A percentile compares a stretch with the other conserved stretches of the same genome.
These are phyloP conservation scores for Sindora glabra DNA, from an alignment of 306 rosid species.

Conservation along the genomic window DNA sequence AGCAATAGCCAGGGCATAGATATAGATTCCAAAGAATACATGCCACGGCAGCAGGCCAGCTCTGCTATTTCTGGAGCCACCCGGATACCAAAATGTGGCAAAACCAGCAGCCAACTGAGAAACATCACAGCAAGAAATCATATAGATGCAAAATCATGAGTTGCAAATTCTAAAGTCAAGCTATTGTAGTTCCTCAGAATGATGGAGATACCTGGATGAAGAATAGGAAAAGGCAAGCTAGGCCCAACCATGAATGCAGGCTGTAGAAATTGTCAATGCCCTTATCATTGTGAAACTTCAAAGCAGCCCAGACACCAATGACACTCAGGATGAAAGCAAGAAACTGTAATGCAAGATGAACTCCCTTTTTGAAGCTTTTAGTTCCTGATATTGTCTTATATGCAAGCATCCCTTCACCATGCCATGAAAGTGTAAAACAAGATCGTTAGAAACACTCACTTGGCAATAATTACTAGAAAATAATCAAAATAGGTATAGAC, in stretches of 20 bases:
- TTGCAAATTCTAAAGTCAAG: slow-evolving; percentile 6
- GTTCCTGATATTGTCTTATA: slow-evolving; percentile 88
- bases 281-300: slow-evolving; percentile 89
- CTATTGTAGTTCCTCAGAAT: neutral
- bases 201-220: slow-evolving; percentile 55
- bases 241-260: slow-evolving; percentile 94
- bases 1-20: slow-evolving; percentile 73
- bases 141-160: neutral
- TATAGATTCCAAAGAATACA: slow-evolving; percentile 77
- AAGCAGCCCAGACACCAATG: slow-evolving; percentile 87
- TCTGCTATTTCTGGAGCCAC: slow-evolving; percentile 75
- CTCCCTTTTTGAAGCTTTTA: slow-evolving; percentile 54
- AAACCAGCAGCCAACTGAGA: slow-evolving; percentile 87
- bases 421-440: slow-evolving; percentile 3
- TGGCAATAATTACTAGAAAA: neutral
- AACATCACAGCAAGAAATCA: slow-evolving; percentile 13
- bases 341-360: slow-evolving; percentile 70
- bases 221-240: slow-evolving; percentile 71
- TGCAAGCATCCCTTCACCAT: slow-evolving; percentile 79
- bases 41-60: slow-evolving; percentile 74
- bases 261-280: slow-evolving; percentile 98
- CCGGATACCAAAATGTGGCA: slow-evolving; percentile 87
- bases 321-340: slow-evolving; percentile 63
- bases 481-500: too few species aligned
- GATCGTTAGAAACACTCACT: neutral